Percentiles rank a stretch among this genome's conserved stretches.
phyloP scores from a whole-genome alignment of 2,329 filamentous ascomycete genomes.

The Ceratocystis harringtonii region DNA sequence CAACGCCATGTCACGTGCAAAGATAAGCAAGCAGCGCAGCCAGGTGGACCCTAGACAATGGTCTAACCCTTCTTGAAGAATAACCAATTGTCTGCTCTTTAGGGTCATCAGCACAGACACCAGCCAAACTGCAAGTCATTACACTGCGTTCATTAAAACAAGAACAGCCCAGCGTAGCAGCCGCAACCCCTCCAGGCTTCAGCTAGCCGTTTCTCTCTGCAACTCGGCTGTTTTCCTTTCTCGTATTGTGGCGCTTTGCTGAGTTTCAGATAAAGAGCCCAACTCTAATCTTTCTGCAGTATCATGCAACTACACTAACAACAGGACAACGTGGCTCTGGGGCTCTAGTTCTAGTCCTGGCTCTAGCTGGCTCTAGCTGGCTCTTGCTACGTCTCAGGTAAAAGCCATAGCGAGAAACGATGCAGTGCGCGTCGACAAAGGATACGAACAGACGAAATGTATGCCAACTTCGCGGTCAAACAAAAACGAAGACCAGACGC shows the following conservation, averaged over 20 bases:
- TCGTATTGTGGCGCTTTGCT: background rate
- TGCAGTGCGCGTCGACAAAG: too few relatives aligned
- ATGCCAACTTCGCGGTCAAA: background rate
- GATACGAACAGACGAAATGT: too few relatives aligned
- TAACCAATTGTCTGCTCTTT: background rate
- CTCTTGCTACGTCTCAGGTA: too few relatives aligned
- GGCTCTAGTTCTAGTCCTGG: too few relatives aligned
- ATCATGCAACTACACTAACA: background rate
- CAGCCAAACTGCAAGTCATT: too few relatives aligned
- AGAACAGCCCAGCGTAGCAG: background rate
- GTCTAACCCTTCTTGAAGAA: background rate
- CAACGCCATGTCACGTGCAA: background rate
- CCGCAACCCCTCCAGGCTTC: background rate
- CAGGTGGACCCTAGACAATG: background rate
- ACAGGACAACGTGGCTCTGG: too few relatives aligned
- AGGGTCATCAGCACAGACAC: too few relatives aligned
- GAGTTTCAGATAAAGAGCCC: background rate
- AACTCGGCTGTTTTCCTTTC: background rate
- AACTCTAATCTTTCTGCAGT: background rate
- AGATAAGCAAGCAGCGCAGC: background rate
- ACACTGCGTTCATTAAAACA: too few relatives aligned
- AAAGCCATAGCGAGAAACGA: too few relatives aligned
- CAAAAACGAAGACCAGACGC: background rate
- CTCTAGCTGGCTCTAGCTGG: too few relatives aligned
- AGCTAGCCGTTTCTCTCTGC: background rate